Evolutionary conservation across 306 rosid species (phyloP).

Genomic region (Sindora glabra): DNA sequence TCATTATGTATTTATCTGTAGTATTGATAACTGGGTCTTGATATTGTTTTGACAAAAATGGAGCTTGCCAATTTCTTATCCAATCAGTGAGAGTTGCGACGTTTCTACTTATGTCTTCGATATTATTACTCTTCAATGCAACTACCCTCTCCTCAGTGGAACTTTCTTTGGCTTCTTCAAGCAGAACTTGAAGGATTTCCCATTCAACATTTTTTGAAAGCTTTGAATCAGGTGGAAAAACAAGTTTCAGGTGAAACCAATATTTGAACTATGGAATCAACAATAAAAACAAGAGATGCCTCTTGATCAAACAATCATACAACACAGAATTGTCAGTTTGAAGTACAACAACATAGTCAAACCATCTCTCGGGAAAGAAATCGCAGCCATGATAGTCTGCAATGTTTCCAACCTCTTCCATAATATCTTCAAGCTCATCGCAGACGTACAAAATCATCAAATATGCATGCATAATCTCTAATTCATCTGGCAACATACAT

Average conservation of each 20-base stretch:
- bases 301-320: conserved; percentile 65
- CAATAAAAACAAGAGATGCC: conserved; percentile 27
- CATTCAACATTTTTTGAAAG: conserved; percentile 50
- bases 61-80: too few relatives aligned
- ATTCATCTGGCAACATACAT: neutral
- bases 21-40: too few relatives aligned
- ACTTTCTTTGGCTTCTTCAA: conserved; percentile 50
- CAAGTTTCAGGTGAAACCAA: neutral
- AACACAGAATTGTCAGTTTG: conserved; percentile 73
- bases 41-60: too few relatives aligned
- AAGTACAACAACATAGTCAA: conserved; percentile 80
- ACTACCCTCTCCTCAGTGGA: conserved; percentile 35
- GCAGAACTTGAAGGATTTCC: conserved; percentile 48
- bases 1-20: too few relatives aligned
- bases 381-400: conserved; percentile 90
- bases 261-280: neutral
- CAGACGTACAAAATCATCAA: conserved; percentile 47
- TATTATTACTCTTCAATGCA: conserved; percentile 37
- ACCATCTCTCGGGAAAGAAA: conserved; percentile 95
- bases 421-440: conserved; percentile 80
- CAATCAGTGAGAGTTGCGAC: too few relatives aligned
- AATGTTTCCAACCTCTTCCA: conserved; percentile 81
- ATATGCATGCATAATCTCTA: neutral
- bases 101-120: conserved; percentile 28
- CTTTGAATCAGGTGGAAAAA: conserved; percentile 19